These are phyloP conservation scores for Epichloe sylvatica DNA, from an alignment of 2,329 filamentous ascomycete species.

Conservation along the genomic window DNA sequence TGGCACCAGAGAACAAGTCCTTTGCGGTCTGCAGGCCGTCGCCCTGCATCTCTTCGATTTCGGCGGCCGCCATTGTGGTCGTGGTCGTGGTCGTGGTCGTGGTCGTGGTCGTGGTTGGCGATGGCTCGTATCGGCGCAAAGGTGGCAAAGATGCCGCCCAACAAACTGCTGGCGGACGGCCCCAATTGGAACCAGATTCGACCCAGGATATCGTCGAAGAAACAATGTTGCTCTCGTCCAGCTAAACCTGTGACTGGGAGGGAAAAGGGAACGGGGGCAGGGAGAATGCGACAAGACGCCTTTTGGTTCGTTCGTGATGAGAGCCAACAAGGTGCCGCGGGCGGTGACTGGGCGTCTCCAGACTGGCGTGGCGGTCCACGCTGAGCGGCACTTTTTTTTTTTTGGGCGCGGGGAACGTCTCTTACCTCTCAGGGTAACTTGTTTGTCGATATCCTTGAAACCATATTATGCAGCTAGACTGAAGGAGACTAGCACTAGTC, in stretches of 20 bases:
- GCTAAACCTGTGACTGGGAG: background rate
- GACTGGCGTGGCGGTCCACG: background rate
- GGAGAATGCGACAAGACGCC: too few relatives aligned
- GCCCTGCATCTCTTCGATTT: conserved; percentile 3
- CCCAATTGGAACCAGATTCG: background rate
- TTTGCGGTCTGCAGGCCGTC: conserved; percentile 53
- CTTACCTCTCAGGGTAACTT: too few relatives aligned
- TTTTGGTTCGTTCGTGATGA: background rate
- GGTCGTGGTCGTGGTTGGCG: background rate
- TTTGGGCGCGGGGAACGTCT: too few relatives aligned
- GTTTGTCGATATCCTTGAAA: too few relatives aligned
- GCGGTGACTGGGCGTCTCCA: background rate
- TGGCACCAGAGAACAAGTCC: conserved; percentile 82
- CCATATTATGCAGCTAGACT: too few relatives aligned
- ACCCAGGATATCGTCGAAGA: background rate
- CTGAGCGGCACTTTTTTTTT: background rate
- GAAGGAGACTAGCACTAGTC: too few relatives aligned
- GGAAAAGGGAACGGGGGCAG: too few relatives aligned
- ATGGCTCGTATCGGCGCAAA: background rate
- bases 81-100: background rate
- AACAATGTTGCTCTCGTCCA: background rate
- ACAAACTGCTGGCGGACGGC: too few relatives aligned
- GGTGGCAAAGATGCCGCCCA: background rate
- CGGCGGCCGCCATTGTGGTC: conserved; percentile 2
- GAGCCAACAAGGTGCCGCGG: too few relatives aligned